Evolutionary conservation across 805 yeast genomes (phyloP), one percentile per base, ranked within the genome.

Genomic region (Barnettozyma sucrosica): DNA sequence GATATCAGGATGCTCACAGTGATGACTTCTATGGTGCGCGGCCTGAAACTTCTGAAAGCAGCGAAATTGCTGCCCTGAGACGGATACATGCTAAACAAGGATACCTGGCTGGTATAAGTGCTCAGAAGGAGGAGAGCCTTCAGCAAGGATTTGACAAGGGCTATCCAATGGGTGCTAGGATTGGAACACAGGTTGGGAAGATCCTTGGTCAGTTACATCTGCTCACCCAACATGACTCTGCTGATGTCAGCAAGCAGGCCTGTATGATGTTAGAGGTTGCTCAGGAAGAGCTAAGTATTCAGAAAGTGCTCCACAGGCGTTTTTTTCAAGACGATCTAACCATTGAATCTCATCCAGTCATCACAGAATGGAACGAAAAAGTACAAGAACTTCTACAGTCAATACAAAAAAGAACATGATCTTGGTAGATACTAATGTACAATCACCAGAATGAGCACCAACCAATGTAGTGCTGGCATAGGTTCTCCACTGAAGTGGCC

Each of bases 381-480:
- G 49, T 52, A 1, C 39, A 48, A 13, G 33, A 45, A 1, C 44
- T 57, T 32, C 41, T 42, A 32, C 30, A 46, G 38, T 26, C 34
- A 25, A 19, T 10, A n/a, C 28, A 41, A 10, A 36, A 42, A 28
- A 11, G 32, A 13, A 14, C 16, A 33, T 23, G 30, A 13, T 23
- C 24, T 26, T 25, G 36, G 36, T 41, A 24, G 14, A 37, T 38
- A 33, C 39, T 45, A 37, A 34, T 41, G 25, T 30, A 41, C 45
- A 46, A 26, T 65, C 60, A 92, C 98, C 99, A 93, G 78, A 92
- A 93, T 1, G 98, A 87, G 68, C 99, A 93, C 99, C 99, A 93
- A 18, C 99, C 99, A 52, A 93, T 85, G 63, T 87, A 93, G 66
- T 92, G 99, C 66, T 89, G 97, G 61, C 98, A 93, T 47, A 93